These are phyloP conservation scores for Aristolochia californica DNA, from an alignment of 164 flowering plant genomes.

Conservation along the genomic window DNA sequence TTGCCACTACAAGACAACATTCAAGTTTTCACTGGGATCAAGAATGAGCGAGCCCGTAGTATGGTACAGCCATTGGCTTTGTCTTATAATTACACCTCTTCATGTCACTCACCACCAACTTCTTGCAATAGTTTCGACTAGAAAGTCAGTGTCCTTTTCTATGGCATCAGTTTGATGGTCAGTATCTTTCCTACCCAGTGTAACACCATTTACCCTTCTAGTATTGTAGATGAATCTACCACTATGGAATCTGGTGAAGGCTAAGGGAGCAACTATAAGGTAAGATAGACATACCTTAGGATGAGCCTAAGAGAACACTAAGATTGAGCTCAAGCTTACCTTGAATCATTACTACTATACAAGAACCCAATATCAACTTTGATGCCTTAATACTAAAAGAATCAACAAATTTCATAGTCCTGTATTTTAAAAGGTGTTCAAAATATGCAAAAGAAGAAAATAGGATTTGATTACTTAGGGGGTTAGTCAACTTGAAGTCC, in stretches of 20 bases:
- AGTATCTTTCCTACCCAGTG: slow-evolving; percentile 9
- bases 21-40: too few species aligned
- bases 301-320: too few species aligned
- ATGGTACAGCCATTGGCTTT: too few species aligned
- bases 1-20: too few species aligned
- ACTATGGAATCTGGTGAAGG: slow-evolving; percentile 17
- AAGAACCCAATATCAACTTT: slow-evolving; percentile 58
- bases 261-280: background rate
- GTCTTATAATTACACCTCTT: background rate
- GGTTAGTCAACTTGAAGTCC: too few species aligned
- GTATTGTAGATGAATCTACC: slow-evolving; percentile 46
- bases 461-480: slow-evolving; percentile 73
- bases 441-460: slow-evolving; percentile 52
- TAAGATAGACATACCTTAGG: background rate
- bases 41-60: too few species aligned
- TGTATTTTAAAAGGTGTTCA: slow-evolving; percentile 79
- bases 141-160: background rate
- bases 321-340: slow-evolving; percentile 36
- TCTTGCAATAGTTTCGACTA: background rate
- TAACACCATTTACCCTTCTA: slow-evolving; percentile 11
- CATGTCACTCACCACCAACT: background rate
- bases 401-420: slow-evolving; percentile 60
- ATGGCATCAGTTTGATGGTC: background rate
- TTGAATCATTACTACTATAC: slow-evolving; percentile 52
- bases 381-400: slow-evolving; percentile 61